Evolutionary conservation across 2,329 filamentous ascomycete genomes (phyloP), one percentile per base, ranked within the genome.

Genomic region (Endothia cerciana): DNA sequence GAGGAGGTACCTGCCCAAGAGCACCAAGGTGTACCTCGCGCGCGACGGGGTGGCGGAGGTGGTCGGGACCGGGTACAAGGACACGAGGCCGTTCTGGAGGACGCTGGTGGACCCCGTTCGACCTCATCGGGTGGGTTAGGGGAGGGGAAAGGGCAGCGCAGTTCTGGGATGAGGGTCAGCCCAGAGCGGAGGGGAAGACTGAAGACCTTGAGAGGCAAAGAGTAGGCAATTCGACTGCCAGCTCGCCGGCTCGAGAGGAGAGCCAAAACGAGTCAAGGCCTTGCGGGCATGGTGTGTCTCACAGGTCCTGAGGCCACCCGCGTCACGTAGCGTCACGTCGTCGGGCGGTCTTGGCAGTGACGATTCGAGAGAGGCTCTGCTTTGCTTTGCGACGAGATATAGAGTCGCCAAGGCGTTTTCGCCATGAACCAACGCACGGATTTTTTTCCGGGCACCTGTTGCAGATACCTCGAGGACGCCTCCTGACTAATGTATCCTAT

Each of bases 31-130:
- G 0, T 79, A 78, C 69, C 73, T 82, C n/a, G 75, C 73, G 1
- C 67, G 69, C 56, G 79, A 82, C 65, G 78, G 78, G 4, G 68
- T 71, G 6, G 77, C 75, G 3, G 77, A 79, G 71, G 67, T 77
- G 13, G 65, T 71, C 25, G 76, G 75, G 0, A 67, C 69, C 2
- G 75, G 73, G 1, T 75, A 73, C 69, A 63, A 72, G 62, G 75
- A 78, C 70, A 63, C 70, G 38, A 73, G 76, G 62, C 33, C 63
- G 19, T 65, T 69, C 43, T n/a, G 71, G 22, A 59, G 67, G 22
- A 71, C 69, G 4, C 38, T 71, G 28, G 2, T 76, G 28, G 75
- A 77, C 65, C 75, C n/a, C 75, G 25, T 75, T 77, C 60, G 74
- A 74, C 49, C 8, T 74, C 4, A 3, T 17, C 25, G 28, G 28